phyloP scores from a whole-genome alignment of 2,329 filamentous ascomycete species.

The Fusarium paranaense region DNA sequence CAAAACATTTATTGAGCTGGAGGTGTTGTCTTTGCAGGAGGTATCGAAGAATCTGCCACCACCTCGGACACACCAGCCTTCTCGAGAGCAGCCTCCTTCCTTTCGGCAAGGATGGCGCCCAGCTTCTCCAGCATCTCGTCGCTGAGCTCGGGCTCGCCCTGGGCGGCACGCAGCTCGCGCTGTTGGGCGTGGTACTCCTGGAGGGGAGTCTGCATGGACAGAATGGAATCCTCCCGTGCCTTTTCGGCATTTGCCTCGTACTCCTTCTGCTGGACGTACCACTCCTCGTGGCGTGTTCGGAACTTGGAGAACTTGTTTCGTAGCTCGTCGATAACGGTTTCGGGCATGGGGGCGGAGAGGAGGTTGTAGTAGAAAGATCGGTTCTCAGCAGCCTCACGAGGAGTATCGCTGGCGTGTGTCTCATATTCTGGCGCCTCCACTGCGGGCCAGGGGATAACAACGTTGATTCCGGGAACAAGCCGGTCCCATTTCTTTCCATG shows the following conservation, averaged over 20 bases:
- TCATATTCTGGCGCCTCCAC: constrained; percentile 60
- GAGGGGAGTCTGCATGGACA: constrained; percentile 65
- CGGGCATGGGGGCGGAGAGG: constrained; percentile 81
- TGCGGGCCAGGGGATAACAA: constrained; percentile 82
- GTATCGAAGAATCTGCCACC: constrained; percentile 28
- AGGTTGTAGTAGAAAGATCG: constrained; percentile 83
- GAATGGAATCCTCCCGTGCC: constrained; percentile 44
- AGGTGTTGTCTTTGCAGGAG: constrained; percentile 32
- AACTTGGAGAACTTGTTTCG: constrained; percentile 85
- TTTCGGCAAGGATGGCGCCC: constrained; percentile 70
- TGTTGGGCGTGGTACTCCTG: constrained; percentile 70
- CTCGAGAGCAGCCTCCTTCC: constrained; percentile 57
- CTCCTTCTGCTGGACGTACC: constrained; percentile 75
- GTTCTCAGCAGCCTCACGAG: constrained; percentile 79
- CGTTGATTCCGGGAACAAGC: constrained; percentile 77
- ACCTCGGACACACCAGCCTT: constrained; percentile 53
- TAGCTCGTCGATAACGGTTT: constrained; percentile 84
- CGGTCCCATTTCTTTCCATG: constrained; percentile 61
- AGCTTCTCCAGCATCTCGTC: constrained; percentile 72
- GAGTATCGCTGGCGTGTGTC: constrained; percentile 76
- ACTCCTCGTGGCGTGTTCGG: constrained; percentile 81
- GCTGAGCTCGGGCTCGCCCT: constrained; percentile 67
- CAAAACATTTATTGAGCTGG: constrained; percentile 30
- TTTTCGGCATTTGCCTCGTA: constrained; percentile 64
- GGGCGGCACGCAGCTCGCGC: constrained; percentile 62